Conservation (phyloP, 352 stramenopile genomes). For the Phytopythium cucurbitacearum region DNA sequence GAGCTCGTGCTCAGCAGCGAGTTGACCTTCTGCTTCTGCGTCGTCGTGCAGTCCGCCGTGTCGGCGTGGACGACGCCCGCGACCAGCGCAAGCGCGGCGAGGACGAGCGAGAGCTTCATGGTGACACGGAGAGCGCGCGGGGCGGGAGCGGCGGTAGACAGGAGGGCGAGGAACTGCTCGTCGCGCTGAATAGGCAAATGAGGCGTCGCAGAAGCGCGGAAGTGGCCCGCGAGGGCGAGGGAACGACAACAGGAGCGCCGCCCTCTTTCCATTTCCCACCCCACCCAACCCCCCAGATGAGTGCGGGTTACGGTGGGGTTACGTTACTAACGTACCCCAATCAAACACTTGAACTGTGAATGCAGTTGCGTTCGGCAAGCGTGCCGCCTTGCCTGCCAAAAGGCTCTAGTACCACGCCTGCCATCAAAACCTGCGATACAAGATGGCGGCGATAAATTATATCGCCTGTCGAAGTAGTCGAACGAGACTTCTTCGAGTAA, state of each 20-base stretch:
- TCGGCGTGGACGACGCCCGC: conserved; percentile 9
- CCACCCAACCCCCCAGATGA: no score
- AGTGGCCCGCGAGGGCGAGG: conserved; percentile 3
- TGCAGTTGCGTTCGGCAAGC: no score
- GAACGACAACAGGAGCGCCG: conserved; percentile 5
- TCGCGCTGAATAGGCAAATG: conserved; percentile 4
- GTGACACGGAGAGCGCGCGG: neutral
- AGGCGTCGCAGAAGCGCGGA: conserved; percentile 12
- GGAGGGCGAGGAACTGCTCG: conserved; percentile 5
- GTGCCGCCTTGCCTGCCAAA: no score
- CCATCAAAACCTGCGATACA: no score
- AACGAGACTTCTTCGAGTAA: no score
- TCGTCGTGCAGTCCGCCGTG: conserved; percentile 46
- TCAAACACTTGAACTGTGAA: no score
- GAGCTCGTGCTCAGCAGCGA: conserved; percentile 52
- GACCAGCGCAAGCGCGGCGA: conserved; percentile 15
- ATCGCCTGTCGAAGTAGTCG: no score
- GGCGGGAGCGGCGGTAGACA: conserved; percentile 12
- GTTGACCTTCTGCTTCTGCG: conserved; percentile 48
- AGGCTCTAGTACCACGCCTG: no score
- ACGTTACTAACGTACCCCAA: no score
- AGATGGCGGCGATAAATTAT: no score
- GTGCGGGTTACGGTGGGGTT: no score
- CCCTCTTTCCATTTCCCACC: neutral
- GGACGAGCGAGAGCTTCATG: conserved; percentile 33